Conservation (phyloP, 345 rosid genomes). For the Salix suchowensis region DNA sequence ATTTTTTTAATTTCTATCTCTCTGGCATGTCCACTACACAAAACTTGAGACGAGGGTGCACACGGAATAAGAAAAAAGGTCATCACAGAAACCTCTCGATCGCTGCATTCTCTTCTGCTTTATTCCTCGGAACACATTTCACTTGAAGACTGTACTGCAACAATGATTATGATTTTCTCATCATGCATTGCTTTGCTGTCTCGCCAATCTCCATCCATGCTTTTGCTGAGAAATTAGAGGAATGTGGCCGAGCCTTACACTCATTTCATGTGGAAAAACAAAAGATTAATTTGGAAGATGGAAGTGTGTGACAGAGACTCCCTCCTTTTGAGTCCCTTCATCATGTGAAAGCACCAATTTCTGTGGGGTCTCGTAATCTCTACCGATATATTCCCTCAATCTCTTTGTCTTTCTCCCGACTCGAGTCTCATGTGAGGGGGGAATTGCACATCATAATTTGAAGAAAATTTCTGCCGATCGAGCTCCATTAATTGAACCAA, state of each 20-base stretch:
- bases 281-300: slow-evolving; percentile 14
- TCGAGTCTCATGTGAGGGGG: neutral
- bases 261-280: slow-evolving; percentile 10
- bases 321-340: slow-evolving; percentile 19
- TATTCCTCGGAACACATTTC: slow-evolving; percentile 1
- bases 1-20: no score
- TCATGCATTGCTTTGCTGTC: neutral
- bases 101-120: neutral
- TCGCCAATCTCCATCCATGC: neutral
- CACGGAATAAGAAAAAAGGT: neutral
- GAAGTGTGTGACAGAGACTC: slow-evolving; percentile 18
- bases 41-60: no score
- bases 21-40: no score
- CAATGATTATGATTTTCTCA: neutral
- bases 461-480: neutral
- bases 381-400: slow-evolving; percentile 2
- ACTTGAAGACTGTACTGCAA: neutral
- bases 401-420: neutral
- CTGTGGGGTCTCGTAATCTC: slow-evolving; percentile 29
- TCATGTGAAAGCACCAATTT: slow-evolving; percentile 24
- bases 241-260: neutral
- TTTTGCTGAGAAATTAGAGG: neutral
- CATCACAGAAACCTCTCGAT: neutral
- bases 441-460: neutral
- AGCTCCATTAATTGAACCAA: slow-evolving; percentile 28